Evolutionary conservation across 306 rosid species (phyloP), one percentile per base, ranked within the genome.

Genomic region (Senna tora): DNA sequence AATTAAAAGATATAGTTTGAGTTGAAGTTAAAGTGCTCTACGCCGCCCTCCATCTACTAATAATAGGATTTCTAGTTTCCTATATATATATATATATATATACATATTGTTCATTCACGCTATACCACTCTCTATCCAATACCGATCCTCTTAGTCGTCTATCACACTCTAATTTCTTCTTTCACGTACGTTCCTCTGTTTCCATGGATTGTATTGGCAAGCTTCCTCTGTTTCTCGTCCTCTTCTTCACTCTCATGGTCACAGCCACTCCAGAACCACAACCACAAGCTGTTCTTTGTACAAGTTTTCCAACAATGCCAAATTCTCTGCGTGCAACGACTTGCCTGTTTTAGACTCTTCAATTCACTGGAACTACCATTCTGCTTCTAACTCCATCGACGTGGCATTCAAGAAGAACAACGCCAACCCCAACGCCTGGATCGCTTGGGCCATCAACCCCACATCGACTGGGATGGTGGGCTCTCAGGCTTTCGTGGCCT

Each of bases 371-470:
- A 87, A 71, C 16, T 87, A 79, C 10, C 33, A 77, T 0, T 54
- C 69, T 3, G 63, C 81, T 0, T 49, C 71, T 2, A 30, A n/a
- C 13, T 43, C 28, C 0, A 54, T 79, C 0, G 82, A 82, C 4
- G 3, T 84, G 0, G 87, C 88, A 0, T 84, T 77, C 80, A 72
- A 43, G 36, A 74, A 77, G 16, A 15, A 47, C 0, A 56, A 65
- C 0, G 69, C 30, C 1, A 52, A 58, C 20, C 20, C 34, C 1
- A 67, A 84, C 0, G 39, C 60, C 10, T 87, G 87, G 89, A 19
- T 71, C n/a, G 72, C 85, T 0, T 85, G 87, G 89, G 85, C 81
- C 9, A 79, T 82, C 2, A 87, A 84, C 42, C 88, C 87, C 2
- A 82, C 55, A 0, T 63, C 82, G 11, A 74, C 47, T 0, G 87